Conservation (phyloP, 2,329 filamentous ascomycete species). For the Aspergillus sp. region DNA sequence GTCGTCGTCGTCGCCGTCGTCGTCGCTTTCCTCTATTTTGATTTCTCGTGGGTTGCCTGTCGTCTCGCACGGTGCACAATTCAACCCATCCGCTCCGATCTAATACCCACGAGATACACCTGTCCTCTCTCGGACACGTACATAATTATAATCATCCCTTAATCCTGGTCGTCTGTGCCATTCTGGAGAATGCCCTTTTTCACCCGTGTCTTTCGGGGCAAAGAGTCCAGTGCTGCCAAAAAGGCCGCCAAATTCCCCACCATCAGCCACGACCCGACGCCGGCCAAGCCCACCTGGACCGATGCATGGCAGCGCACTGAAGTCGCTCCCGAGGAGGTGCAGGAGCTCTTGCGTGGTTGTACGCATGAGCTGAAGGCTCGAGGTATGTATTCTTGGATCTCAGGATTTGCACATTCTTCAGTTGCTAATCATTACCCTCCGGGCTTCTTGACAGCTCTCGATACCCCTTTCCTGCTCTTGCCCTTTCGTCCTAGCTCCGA, state of each 20-base stretch:
- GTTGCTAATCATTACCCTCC: conserved; percentile 23
- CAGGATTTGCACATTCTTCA: conserved; percentile 15
- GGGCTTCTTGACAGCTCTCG: conserved; percentile 54
- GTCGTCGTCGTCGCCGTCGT: background rate
- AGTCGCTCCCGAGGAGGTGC: conserved; percentile 82
- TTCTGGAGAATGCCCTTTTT: conserved; percentile 47
- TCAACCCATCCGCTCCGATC: conserved; percentile 1
- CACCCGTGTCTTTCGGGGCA: conserved; percentile 61
- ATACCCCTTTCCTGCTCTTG: conserved; percentile 84
- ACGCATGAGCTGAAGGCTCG: conserved; percentile 86
- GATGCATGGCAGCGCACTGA: conserved; percentile 77
- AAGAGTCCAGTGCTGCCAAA: conserved; percentile 61
- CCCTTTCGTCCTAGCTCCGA: conserved; percentile 92
- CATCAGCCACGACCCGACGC: conserved; percentile 41
- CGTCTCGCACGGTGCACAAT: conserved; percentile 7
- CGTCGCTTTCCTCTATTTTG: too few species aligned
- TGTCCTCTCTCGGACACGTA: too few species aligned
- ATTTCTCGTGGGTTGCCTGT: background rate
- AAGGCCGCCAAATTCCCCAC: conserved; percentile 46
- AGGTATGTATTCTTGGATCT: conserved; percentile 52
- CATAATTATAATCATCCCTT: too few species aligned
- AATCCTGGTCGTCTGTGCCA: too few species aligned
- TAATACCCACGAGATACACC: background rate
- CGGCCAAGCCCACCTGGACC: conserved; percentile 70
- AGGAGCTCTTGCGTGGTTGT: conserved; percentile 75